Evolutionary conservation across 768 basidiomycete genomes (phyloP).

Genomic region (Boletus rubescentipes): DNA sequence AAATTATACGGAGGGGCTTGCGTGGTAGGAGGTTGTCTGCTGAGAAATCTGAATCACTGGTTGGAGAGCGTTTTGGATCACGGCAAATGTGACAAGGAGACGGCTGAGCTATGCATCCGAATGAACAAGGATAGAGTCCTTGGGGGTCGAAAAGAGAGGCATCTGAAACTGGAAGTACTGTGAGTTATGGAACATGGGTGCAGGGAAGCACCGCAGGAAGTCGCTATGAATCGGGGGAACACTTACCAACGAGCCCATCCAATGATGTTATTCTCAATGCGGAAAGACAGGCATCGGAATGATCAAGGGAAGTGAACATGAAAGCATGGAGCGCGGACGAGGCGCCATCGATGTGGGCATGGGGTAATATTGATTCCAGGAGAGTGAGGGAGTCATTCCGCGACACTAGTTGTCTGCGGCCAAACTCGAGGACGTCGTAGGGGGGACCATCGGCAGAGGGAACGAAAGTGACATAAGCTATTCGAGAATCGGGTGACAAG

Average conservation of each 20-base stretch:
- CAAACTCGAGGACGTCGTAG: constrained; percentile 52
- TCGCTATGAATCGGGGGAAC: not conserved
- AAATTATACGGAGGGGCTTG: constrained; percentile 40
- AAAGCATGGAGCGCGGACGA: constrained; percentile 60
- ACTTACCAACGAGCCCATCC: constrained; percentile 54
- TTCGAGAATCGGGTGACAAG: constrained; percentile 42
- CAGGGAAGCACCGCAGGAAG: not conserved
- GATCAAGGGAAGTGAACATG: constrained; percentile 40
- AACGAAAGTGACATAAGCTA: constrained; percentile 48
- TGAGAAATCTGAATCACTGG: constrained; percentile 26
- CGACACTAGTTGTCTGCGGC: constrained; percentile 48
- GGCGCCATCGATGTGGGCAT: constrained; percentile 45
- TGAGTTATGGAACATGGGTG: constrained; percentile 8
- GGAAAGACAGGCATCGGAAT: constrained; percentile 29
- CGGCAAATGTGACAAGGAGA: constrained; percentile 42
- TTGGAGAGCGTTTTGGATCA: constrained; percentile 15
- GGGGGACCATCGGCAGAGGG: constrained; percentile 27
- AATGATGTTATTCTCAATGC: constrained; percentile 41
- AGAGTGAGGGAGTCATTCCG: constrained; percentile 40
- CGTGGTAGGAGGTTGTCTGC: constrained; percentile 45
- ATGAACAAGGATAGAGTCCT: constrained; percentile 54
- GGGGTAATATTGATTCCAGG: constrained; percentile 50
- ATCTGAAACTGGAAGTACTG: constrained; percentile 39
- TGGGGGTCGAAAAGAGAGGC: constrained; percentile 45
- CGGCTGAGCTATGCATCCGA: constrained; percentile 40